phyloP scores from a whole-genome alignment of 83 land plant genomes.

The Picea abies region DNA sequence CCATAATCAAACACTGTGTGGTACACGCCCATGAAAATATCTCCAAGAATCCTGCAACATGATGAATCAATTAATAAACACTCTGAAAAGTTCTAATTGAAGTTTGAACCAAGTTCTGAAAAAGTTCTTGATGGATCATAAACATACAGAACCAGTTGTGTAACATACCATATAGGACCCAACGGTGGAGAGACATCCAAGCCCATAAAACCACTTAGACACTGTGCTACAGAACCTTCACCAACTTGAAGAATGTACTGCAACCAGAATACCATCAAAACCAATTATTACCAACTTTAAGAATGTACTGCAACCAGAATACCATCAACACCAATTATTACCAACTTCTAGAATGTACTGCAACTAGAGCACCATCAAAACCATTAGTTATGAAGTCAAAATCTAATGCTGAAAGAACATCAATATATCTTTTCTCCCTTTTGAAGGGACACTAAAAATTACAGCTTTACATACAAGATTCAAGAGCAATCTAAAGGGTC shows the following conservation, averaged over 20 bases:
- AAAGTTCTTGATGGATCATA: too few relatives aligned
- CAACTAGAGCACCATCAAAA: neutral
- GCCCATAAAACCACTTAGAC: slow-evolving; percentile 91
- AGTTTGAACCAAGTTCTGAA: too few relatives aligned
- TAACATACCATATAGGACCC: slow-evolving; percentile 86
- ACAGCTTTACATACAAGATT: neutral
- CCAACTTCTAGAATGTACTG: too few relatives aligned
- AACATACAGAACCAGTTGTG: too few relatives aligned
- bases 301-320: slow-evolving; percentile 67
- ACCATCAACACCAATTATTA: neutral
- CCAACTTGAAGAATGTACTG: slow-evolving; percentile 90
- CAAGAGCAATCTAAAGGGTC: neutral
- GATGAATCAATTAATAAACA: neutral
- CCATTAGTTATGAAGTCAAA: neutral
- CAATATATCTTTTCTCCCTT: neutral
- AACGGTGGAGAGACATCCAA: slow-evolving; percentile 78
- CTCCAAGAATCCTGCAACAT: slow-evolving; percentile 79
- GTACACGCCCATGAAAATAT: slow-evolving; percentile 90
- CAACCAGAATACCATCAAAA: slow-evolving; percentile 1
- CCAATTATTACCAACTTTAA: slow-evolving; percentile 65
- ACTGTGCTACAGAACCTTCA: slow-evolving; percentile 75
- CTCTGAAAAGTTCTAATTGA: neutral
- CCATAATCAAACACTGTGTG: slow-evolving; percentile 92
- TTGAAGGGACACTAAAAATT: neutral
- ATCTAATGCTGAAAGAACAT: neutral